These are phyloP conservation scores for Hypoxylon sp. DNA, from an alignment of 2,329 filamentous ascomycete genomes.

Conservation along the genomic window DNA sequence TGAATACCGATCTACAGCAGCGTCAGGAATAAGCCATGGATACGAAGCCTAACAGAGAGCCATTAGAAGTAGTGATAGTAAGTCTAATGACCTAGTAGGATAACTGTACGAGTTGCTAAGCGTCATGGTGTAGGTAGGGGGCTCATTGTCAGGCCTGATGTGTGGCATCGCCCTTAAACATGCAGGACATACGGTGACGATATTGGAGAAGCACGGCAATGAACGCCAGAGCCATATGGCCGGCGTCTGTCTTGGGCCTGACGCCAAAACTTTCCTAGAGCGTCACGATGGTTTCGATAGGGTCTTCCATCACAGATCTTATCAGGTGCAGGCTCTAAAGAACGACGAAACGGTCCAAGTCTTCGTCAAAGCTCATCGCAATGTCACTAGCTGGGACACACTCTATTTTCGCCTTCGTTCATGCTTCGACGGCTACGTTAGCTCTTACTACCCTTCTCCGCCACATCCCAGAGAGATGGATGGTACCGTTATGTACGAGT, in stretches of 20 bases:
- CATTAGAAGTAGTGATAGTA: too few relatives aligned
- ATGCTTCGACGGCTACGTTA: slow-evolving; percentile 28
- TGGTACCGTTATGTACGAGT: slow-evolving; percentile 7
- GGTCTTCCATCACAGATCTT: slow-evolving; percentile 11
- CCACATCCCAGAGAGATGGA: neutral
- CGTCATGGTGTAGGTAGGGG: slow-evolving; percentile 33
- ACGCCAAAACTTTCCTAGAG: slow-evolving; percentile 2
- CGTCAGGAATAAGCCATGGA: too few relatives aligned
- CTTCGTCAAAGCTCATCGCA: slow-evolving; percentile 1
- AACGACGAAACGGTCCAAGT: neutral
- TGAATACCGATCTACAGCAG: too few relatives aligned
- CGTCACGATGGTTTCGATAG: slow-evolving; percentile 9
- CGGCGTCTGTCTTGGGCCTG: slow-evolving; percentile 25
- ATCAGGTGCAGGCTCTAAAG: slow-evolving; percentile 2
- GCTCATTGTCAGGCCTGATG: slow-evolving; percentile 36
- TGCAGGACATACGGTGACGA: slow-evolving; percentile 20
- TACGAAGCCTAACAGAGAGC: too few relatives aligned
- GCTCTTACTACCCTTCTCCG: slow-evolving; percentile 12
- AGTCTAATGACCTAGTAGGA: too few relatives aligned
- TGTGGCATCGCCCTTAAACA: slow-evolving; percentile 36
- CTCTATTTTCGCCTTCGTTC: slow-evolving; percentile 35
- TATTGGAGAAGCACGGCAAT: slow-evolving; percentile 28
- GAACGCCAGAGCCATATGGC: slow-evolving; percentile 34
- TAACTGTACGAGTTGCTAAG: too few relatives aligned
- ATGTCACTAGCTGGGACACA: slow-evolving; percentile 36